phyloP scores from a whole-genome alignment of 768 basidiomycete genomes.

The Coprinopsis strossmayeri region DNA sequence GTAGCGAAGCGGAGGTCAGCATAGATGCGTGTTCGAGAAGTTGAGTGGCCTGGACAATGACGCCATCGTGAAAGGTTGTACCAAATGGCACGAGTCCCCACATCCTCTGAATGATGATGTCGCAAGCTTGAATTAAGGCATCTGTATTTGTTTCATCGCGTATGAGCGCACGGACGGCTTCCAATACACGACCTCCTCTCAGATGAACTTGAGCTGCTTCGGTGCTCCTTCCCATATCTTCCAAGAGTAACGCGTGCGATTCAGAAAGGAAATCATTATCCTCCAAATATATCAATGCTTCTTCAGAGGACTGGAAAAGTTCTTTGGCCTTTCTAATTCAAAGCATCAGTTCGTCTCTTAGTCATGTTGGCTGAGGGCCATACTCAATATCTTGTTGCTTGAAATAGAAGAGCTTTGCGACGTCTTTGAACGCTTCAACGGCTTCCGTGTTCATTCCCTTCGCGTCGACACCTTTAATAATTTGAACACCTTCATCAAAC shows the following conservation, averaged over 20 bases:
- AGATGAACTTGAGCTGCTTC: slow-evolving; percentile 52
- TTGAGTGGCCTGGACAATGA: slow-evolving; percentile 1
- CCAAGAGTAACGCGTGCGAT: slow-evolving; percentile 38
- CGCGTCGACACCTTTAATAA: slow-evolving; percentile 32
- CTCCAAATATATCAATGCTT: slow-evolving; percentile 50
- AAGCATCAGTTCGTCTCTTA: too few species aligned
- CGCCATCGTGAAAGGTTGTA: neutral
- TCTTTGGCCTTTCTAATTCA: slow-evolving; percentile 38
- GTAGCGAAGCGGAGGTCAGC: slow-evolving; percentile 7
- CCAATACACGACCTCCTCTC: slow-evolving; percentile 35
- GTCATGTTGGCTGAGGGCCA: slow-evolving; percentile 3
- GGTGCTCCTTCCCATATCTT: slow-evolving; percentile 29
- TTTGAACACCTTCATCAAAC: slow-evolving; percentile 46
- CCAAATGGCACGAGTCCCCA: slow-evolving; percentile 47
- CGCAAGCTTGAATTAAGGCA: slow-evolving; percentile 27
- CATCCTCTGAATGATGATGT: slow-evolving; percentile 36
- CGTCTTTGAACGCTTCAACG: slow-evolving; percentile 30
- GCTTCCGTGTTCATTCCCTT: slow-evolving; percentile 24
- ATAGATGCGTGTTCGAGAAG: slow-evolving; percentile 8
- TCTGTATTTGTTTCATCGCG: slow-evolving; percentile 20
- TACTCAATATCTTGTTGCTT: slow-evolving; percentile 31
- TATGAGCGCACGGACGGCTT: slow-evolving; percentile 43
- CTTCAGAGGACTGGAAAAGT: slow-evolving; percentile 45
- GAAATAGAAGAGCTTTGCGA: slow-evolving; percentile 42
- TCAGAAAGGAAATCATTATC: slow-evolving; percentile 41